Evolutionary conservation across 2,329 filamentous ascomycete species (phyloP).

Genomic region (Diaporthe aspalathi): DNA sequence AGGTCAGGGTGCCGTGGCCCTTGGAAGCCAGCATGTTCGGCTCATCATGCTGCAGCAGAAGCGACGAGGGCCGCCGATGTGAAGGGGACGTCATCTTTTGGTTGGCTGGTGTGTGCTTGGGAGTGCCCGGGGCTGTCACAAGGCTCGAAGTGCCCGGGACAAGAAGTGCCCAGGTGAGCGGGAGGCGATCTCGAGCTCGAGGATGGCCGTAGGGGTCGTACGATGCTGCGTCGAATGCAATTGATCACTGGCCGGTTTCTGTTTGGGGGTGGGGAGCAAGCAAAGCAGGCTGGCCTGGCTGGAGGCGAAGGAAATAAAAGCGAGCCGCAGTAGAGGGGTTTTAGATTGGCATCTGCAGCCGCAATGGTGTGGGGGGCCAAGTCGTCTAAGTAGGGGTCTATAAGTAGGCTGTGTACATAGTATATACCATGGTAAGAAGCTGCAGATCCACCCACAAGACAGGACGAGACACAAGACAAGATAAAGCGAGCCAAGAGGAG

Average conservation of each 20-base stretch:
- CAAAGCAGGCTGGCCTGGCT: too few species aligned
- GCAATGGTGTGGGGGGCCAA: conserved; percentile 12
- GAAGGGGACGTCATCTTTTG: conserved; percentile 44
- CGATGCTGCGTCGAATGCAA: conserved; percentile 9
- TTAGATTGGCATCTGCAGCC: conserved; percentile 31
- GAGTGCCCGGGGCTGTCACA: background rate
- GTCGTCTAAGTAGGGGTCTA: conserved; percentile 3
- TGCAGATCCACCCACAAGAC: conserved; percentile 23
- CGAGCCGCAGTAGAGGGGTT: background rate
- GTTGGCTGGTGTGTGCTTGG: conserved; percentile 65
- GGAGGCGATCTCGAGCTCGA: conserved; percentile 1
- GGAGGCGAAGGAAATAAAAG: conserved; percentile 1
- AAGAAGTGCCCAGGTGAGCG: background rate
- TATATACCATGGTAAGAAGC: too few species aligned
- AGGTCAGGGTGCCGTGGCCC: conserved; percentile 49
- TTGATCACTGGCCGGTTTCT: background rate
- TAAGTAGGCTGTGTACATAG: conserved; percentile 12
- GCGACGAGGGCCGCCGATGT: conserved; percentile 42
- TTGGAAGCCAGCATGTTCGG: conserved; percentile 66
- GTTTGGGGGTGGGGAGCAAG: too few species aligned
- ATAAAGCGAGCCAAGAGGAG: conserved; percentile 14
- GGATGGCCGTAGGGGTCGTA: background rate
- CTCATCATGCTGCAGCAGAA: conserved; percentile 51
- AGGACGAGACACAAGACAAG: conserved; percentile 6
- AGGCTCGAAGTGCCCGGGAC: background rate